phyloP scores from a whole-genome alignment of 768 basidiomycete genomes.

The Rhodotorula taiwanensis region DNA sequence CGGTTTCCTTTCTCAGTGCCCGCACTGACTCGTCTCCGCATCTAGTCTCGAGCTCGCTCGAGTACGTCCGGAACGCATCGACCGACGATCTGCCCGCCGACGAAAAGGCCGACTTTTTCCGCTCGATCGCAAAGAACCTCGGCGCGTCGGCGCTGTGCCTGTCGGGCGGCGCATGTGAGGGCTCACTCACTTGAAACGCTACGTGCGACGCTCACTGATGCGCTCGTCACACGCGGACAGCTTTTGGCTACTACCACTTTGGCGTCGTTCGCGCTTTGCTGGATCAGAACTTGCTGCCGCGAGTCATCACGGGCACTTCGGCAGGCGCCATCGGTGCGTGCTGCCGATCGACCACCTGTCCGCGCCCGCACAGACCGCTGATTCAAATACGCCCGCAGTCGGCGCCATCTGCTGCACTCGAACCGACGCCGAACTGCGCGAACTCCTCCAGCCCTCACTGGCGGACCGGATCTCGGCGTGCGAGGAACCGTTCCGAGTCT shows the following conservation, averaged over 20 bases:
- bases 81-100: constrained; percentile 61
- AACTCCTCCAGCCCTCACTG: constrained; percentile 69
- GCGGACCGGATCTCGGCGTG: constrained; percentile 64
- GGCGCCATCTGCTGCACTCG: constrained; percentile 69
- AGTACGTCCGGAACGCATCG: constrained; percentile 65
- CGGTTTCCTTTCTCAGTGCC: background rate
- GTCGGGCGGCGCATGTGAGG: constrained; percentile 72
- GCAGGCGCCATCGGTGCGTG: constrained; percentile 69
- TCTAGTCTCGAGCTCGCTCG: constrained; percentile 65
- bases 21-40: constrained; percentile 51
- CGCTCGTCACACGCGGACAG: background rate
- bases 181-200: constrained; percentile 54
- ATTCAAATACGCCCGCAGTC: constrained; percentile 27
- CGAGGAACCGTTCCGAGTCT: constrained; percentile 56
- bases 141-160: constrained; percentile 88
- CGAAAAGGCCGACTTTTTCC: constrained; percentile 89
- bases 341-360: no score
- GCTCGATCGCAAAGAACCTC: constrained; percentile 76
- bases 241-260: constrained; percentile 59
- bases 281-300: constrained; percentile 74
- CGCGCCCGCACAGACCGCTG: background rate
- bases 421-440: constrained; percentile 76
- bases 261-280: constrained; percentile 89
- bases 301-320: constrained; percentile 89
- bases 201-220: background rate